Base-by-base conservation (phyloP, 805 yeast species). In the Yarrowia osloensis region DNA sequence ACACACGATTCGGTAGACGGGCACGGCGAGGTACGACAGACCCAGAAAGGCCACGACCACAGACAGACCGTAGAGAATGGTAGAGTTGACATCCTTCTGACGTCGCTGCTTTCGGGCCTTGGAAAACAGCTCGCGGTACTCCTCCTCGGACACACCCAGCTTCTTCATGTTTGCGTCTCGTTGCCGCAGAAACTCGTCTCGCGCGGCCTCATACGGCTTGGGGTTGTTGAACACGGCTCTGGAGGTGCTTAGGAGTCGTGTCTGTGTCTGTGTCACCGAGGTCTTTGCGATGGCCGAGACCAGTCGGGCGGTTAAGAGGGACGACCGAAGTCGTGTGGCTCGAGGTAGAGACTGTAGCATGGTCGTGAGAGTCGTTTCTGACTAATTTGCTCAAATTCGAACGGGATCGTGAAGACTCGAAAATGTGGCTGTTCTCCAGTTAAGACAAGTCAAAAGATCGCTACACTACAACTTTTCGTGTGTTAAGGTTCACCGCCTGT, bases 1-100 rank as follows among this genome's bases (percentile, higher is more conserved):
- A 81, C 99, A 95, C 33, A 95, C 82, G 9, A 93, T 91, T 71
- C 98, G 81, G 77, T 95, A 95, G 7, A 95, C 79, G 4, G 98
- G 98, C 21, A 95, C 99, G 0, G 97, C 90, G 11, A 92, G 90
- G 77, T 91, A 95, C 0, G 96, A 84, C 6, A 94, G 80, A 0
- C 96, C 90, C 19, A 91, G 78, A 70, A 91, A 90, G 2, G 86
- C 78, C 31, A 93, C 77, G 13, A 86, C 86, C 22, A 91, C 80
- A n/a, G 67, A 63, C 94, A 87, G 1, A 8, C 72, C 70, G 55
- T 73, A 73, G 24, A 72, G 67, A 21, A 71, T 71, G n/a, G 72
- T 67, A 12, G 74, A 61, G 40, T 47, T 35, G 29, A 68, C 67
- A 29, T 68, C 69, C 50, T 67, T 26, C 21, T 68, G 68, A 13